Evolutionary conservation across 345 rosid genomes (phyloP).

Genomic region (Corchorus olitorius): DNA sequence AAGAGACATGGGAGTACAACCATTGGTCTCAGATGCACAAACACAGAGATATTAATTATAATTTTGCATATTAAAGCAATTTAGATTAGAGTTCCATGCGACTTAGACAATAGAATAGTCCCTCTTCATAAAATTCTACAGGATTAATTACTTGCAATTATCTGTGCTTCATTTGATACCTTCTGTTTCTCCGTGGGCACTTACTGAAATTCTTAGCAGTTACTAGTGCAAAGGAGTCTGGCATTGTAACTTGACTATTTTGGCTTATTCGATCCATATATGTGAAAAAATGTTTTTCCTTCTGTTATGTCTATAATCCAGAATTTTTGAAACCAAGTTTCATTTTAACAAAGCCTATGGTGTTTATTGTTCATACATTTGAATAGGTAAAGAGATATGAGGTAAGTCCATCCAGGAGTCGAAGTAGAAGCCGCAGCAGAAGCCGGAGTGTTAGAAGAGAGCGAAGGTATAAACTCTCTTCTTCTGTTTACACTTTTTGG

Average conservation of each 20-base stretch:
- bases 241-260: neutral
- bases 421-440: constrained; percentile 61
- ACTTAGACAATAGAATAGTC: too few species aligned
- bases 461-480: constrained; percentile 40
- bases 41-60: too few species aligned
- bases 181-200: neutral
- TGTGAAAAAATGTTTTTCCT: neutral
- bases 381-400: constrained; percentile 71
- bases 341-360: constrained; percentile 3
- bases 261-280: neutral
- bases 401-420: constrained; percentile 61
- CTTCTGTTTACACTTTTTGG: neutral
- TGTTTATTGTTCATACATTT: constrained; percentile 11
- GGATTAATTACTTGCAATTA: too few species aligned
- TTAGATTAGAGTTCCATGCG: too few species aligned
- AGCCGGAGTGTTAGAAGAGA: constrained; percentile 66
- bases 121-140: too few species aligned
- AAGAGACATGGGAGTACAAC: too few species aligned
- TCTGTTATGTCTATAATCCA: neutral
- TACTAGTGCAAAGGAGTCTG: neutral
- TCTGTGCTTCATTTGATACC: too few species aligned
- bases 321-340: neutral
- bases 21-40: too few species aligned
- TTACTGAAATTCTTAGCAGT: neutral
- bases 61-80: too few species aligned